These are phyloP conservation scores for Scedosporium boydii DNA, from an alignment of 2,329 filamentous ascomycete genomes.

Conservation along the genomic window DNA sequence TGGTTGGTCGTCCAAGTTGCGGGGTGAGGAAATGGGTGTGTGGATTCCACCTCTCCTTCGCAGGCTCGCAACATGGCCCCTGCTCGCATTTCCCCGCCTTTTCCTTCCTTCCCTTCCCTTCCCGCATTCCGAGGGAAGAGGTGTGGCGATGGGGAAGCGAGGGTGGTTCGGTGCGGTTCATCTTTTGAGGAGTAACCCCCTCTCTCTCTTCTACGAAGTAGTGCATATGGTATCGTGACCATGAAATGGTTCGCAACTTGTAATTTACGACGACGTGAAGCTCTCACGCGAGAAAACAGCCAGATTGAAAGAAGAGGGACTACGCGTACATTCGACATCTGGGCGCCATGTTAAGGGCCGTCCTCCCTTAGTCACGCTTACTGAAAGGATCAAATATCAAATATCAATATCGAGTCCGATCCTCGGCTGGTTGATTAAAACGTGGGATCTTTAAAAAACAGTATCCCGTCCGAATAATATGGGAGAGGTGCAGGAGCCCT, in stretches of 20 bases:
- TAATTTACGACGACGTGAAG: not conserved
- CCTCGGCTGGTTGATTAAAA: not conserved
- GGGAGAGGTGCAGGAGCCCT: not conserved
- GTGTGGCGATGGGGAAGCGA: too few species aligned
- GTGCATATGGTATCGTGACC: too few species aligned
- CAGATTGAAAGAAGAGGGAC: not conserved
- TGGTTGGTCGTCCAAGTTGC: not conserved
- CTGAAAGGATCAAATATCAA: not conserved
- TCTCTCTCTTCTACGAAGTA: too few species aligned
- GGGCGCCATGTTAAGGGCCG: not conserved
- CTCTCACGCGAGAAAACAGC: not conserved
- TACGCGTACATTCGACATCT: not conserved
- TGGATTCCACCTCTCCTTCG: not conserved
- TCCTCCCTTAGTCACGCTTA: not conserved
- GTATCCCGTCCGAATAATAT: not conserved
- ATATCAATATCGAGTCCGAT: not conserved
- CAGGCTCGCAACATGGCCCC: not conserved
- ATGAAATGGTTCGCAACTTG: too few species aligned
- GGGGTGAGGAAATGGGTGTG: not conserved
- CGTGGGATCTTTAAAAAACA: not conserved
- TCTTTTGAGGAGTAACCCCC: too few species aligned
- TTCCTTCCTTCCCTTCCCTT: not conserved
- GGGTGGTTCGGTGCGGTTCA: too few species aligned
- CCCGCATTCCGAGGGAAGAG: not conserved
- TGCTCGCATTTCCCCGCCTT: not conserved